Evolutionary conservation across 2,329 filamentous ascomycete species (phyloP).

Genomic region (Beauveria varroae): DNA sequence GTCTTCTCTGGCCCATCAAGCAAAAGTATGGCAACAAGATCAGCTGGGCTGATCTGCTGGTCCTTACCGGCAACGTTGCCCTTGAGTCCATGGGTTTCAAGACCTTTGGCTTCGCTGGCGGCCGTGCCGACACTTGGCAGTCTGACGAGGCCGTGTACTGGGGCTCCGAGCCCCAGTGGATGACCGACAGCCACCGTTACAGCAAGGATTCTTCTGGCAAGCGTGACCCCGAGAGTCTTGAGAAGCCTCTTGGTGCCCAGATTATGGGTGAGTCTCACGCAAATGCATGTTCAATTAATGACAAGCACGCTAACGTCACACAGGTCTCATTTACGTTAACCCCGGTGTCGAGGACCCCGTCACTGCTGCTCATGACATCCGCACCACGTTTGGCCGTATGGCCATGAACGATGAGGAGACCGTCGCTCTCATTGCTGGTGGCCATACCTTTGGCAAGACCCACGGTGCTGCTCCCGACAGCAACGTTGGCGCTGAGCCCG

Average conservation of each 20-base stretch:
- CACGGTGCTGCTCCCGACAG: conserved; percentile 61
- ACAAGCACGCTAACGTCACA: conserved; percentile 37
- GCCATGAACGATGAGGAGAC: conserved; percentile 81
- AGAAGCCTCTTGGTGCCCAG: conserved; percentile 54
- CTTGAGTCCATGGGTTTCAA: conserved; percentile 70
- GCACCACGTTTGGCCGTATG: conserved; percentile 69
- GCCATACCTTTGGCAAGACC: conserved; percentile 74
- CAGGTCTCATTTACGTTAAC: conserved; percentile 75
- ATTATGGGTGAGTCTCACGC: neutral
- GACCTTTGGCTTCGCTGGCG: conserved; percentile 66
- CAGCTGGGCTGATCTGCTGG: conserved; percentile 68
- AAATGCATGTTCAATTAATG: neutral
- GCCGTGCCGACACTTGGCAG: conserved; percentile 66
- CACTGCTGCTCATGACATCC: conserved; percentile 64
- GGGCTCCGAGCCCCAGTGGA: conserved; percentile 67
- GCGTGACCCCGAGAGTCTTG: conserved; percentile 39
- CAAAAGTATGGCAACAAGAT: conserved; percentile 79
- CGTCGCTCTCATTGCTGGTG: conserved; percentile 69
- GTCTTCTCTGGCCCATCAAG: conserved; percentile 74
- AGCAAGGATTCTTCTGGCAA: conserved; percentile 28
- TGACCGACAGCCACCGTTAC: conserved; percentile 69
- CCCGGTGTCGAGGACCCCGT: conserved; percentile 63
- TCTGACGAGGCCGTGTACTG: conserved; percentile 71
- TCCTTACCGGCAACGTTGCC: conserved; percentile 68
- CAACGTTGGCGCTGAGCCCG: conserved; percentile 61